phyloP scores from a whole-genome alignment of 768 basidiomycete species.

The Ramaria sp. region DNA sequence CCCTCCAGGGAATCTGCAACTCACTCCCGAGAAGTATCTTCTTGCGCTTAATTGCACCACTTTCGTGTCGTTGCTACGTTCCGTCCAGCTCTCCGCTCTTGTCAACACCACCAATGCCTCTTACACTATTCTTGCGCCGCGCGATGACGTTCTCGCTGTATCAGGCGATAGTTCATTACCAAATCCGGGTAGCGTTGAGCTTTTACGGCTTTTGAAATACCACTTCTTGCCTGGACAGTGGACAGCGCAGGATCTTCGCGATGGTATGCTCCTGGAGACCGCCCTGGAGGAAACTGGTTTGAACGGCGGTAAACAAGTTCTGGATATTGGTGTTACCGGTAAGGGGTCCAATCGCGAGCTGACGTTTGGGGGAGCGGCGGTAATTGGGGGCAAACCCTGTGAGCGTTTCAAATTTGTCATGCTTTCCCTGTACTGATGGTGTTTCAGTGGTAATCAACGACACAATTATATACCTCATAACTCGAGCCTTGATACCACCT shows the following conservation, averaged over 20 bases:
- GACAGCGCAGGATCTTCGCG: constrained; percentile 54
- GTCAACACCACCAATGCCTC: constrained; percentile 58
- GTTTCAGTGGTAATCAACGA: constrained; percentile 59
- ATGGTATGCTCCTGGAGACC: constrained; percentile 73
- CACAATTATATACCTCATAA: constrained; percentile 82
- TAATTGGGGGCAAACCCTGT: constrained; percentile 65
- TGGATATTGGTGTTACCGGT: constrained; percentile 52
- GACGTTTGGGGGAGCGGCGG: constrained; percentile 73
- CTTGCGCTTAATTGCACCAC: constrained; percentile 84
- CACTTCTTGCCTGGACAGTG: constrained; percentile 86
- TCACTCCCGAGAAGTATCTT: constrained; percentile 93
- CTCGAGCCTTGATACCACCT: constrained; percentile 75
- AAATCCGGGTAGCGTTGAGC: constrained; percentile 50
- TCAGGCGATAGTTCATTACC: constrained; percentile 43
- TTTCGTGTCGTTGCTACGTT: constrained; percentile 83
- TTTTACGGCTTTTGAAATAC: constrained; percentile 69
- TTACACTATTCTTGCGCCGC: constrained; percentile 87
- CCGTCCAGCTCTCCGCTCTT: constrained; percentile 60
- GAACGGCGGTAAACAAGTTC: constrained; percentile 56
- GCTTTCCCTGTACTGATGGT: constrained; percentile 7
- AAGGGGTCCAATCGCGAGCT: constrained; percentile 43
- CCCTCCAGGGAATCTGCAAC: constrained; percentile 58
- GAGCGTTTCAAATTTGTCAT: constrained; percentile 19
- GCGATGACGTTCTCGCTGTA: constrained; percentile 69
- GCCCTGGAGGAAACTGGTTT: constrained; percentile 65